Evolutionary conservation across 2,329 filamentous ascomycete species (phyloP).

Genomic region (Cercospora janseana): DNA sequence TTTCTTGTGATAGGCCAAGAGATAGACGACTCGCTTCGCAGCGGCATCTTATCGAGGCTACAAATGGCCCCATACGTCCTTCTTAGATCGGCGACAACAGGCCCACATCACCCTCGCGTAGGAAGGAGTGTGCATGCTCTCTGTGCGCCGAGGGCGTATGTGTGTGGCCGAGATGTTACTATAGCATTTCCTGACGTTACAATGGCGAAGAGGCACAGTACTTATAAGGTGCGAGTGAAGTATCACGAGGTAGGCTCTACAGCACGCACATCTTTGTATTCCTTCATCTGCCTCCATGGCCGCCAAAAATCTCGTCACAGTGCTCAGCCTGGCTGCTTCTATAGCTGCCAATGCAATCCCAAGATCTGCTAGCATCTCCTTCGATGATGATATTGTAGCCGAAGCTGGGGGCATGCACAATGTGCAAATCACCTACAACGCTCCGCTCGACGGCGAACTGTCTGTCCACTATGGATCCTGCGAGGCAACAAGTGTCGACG

Average conservation of each 20-base stretch:
- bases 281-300: conserved; percentile 19
- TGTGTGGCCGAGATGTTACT: background rate
- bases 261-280: background rate
- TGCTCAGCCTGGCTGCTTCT: conserved; percentile 20
- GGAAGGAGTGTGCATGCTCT: background rate
- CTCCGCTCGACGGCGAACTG: conserved; percentile 46
- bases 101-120: conserved; percentile 4
- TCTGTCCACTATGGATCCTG: conserved; percentile 49
- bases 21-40: conserved; percentile 1
- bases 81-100: background rate
- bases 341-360: conserved; percentile 19
- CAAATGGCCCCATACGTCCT: conserved; percentile 2
- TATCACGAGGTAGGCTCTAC: background rate
- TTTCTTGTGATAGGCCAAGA: background rate
- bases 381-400: conserved; percentile 29
- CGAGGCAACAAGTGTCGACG: conserved; percentile 35
- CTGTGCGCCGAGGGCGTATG: background rate
- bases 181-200: background rate
- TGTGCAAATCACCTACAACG: conserved; percentile 47
- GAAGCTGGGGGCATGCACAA: conserved; percentile 47
- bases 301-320: conserved; percentile 14
- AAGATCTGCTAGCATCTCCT: conserved; percentile 24
- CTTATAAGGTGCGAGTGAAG: background rate
- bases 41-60: conserved; percentile 1
- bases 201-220: background rate